Conservation (phyloP, 1,284 basidiomycete genomes). For the Ceratobasidium sp. region DNA sequence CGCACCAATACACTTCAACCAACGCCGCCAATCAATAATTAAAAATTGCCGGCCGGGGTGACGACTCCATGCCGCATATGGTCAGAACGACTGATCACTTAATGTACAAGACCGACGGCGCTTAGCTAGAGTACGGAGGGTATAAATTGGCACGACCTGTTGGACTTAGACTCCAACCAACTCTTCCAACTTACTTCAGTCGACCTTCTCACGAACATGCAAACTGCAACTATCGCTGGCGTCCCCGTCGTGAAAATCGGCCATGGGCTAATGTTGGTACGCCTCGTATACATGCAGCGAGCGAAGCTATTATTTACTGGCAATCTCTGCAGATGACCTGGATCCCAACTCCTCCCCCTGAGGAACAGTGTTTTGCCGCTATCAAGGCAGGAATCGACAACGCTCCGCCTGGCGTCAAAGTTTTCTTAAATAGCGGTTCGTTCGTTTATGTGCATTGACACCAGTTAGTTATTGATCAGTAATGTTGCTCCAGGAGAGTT, state of each 20-base stretch:
- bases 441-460: neutral
- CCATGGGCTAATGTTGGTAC: constrained; percentile 40
- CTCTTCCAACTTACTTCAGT: neutral
- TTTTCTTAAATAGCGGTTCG: constrained; percentile 45
- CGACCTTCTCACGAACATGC: neutral
- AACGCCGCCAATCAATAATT: too few species aligned
- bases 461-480: neutral
- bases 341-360: constrained; percentile 41
- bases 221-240: constrained; percentile 26
- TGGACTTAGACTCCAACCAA: neutral
- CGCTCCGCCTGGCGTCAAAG: constrained; percentile 34
- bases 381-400: constrained; percentile 44
- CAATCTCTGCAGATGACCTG: constrained; percentile 38
- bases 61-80: too few species aligned
- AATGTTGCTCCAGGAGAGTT: constrained; percentile 39
- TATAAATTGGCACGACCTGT: neutral
- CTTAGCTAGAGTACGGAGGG: neutral
- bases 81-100: neutral
- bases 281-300: neutral
- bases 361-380: constrained; percentile 46
- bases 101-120: neutral
- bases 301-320: neutral
- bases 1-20: neutral
- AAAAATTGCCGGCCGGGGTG: too few species aligned
- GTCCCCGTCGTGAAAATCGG: constrained; percentile 41